Base-by-base conservation (phyloP, 2,329 filamentous ascomycete genomes). In the Nemania sp. region DNA sequence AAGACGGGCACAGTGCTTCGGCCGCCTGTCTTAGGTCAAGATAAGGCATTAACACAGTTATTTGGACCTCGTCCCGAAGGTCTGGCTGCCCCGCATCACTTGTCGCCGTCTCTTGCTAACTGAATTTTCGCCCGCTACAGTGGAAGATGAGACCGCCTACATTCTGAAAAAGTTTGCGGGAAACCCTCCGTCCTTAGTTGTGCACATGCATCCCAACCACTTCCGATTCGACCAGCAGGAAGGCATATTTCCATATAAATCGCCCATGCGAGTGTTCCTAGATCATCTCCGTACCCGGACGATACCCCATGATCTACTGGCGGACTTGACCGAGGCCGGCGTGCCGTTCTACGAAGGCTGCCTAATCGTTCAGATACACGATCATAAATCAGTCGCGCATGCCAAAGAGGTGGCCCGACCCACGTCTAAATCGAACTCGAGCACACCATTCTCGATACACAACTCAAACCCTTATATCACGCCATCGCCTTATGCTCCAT, bases 191-290 rank as follows among this genome's bases (percentile, higher is more conserved):
- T 98, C 94, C 3, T 80, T 99, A 21, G 87, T 94, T 52, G 81
- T 99, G 21, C 93, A 97, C 74, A 80, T 99, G 34, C 88, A 97
- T 72, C 83, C 87, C 10, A 92, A 85, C 4, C 89, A 97, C 76
- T 98, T 97, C 73, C 87, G 90, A 59, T 96, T 99, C 77, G 94
- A 98, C 68, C 87, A 92, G 69, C 94, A 97, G 76, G 92, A 97
- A 75, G 91, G 93, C 71, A 94, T 90, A 72, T 97, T 97, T 69
- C 84, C 86, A 5, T 98, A 98, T 76, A 91, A 91, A 70, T 97
- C 92, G 18, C 92, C 95, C 21, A 97, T 98, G 93, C 87, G 84
- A 68, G 77, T 91, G 17, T 83, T 89, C 67, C 80, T 97, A 39
- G 87, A 96, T 67, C 92, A 97, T 74, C 76, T 98, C 47, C 84